phyloP scores from a whole-genome alignment of 2,329 filamentous ascomycete genomes.

The Aspergillus melleus region DNA sequence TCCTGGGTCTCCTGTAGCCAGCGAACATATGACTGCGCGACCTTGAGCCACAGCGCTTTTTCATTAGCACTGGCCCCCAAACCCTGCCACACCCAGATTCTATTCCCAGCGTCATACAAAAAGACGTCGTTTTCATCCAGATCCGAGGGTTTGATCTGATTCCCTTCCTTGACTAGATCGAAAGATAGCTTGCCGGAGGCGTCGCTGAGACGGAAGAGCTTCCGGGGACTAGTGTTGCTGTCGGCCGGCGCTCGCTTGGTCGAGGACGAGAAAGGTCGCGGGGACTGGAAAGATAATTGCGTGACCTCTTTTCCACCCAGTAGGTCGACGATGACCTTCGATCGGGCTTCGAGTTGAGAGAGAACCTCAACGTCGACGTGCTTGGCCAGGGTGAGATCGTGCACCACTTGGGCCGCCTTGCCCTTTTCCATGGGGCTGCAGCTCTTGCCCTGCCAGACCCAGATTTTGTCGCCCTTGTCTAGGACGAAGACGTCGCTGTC shows the following conservation, averaged over 20 bases:
- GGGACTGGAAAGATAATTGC: constrained; percentile 42
- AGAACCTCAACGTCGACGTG: constrained; percentile 65
- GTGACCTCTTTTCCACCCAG: constrained; percentile 52
- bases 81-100: constrained; percentile 69
- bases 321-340: constrained; percentile 56
- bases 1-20: constrained; percentile 25
- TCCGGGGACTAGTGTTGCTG: constrained; percentile 33
- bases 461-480: constrained; percentile 64
- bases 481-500: constrained; percentile 67
- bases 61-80: constrained; percentile 58
- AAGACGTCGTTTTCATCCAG: constrained; percentile 64
- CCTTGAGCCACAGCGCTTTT: constrained; percentile 56
- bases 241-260: constrained; percentile 21
- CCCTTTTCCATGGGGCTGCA: constrained; percentile 70
- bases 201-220: constrained; percentile 65
- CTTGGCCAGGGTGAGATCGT: constrained; percentile 58
- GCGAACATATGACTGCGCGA: constrained; percentile 31
- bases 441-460: constrained; percentile 67
- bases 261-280: constrained; percentile 38
- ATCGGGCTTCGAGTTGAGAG: constrained; percentile 55
- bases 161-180: constrained; percentile 58
- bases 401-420: constrained; percentile 66
- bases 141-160: constrained; percentile 47
- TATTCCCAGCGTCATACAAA: constrained; percentile 58
- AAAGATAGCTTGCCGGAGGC: constrained; percentile 59